Percentiles rank a stretch among this genome's conserved stretches.
These are phyloP conservation scores for Yamadazyma songkhlaensis DNA, from an alignment of 1,139 yeast genomes.

Conservation along the genomic window DNA sequence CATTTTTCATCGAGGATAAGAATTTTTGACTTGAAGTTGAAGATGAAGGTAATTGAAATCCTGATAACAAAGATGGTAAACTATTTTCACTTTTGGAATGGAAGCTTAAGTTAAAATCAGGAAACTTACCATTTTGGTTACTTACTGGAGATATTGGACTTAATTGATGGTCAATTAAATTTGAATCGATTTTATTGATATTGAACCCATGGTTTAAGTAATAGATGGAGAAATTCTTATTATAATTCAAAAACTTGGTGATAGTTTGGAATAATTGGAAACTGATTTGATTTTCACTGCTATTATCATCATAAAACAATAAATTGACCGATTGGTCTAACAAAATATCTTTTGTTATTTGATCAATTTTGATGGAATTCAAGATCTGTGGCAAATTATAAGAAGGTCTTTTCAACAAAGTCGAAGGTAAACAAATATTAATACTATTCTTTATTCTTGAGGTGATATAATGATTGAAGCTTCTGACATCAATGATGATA, in stretches of 20 bases:
- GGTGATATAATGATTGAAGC: conserved; percentile 31
- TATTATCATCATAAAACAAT: conserved; percentile 50
- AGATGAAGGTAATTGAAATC: conserved; percentile 37
- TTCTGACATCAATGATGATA: conserved; percentile 36
- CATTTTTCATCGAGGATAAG: conserved; percentile 27
- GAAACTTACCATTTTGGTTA: neutral
- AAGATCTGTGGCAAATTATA: conserved; percentile 29
- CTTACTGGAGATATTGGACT: conserved; percentile 8
- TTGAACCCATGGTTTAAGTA: conserved; percentile 40
- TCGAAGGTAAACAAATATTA: conserved; percentile 42
- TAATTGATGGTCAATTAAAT: conserved; percentile 11
- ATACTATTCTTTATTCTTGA: conserved; percentile 28
- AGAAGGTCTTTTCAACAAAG: conserved; percentile 36
- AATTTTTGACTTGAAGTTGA: conserved; percentile 30
- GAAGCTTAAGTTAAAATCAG: neutral
- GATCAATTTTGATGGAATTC: conserved; percentile 25
- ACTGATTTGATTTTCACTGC: conserved; percentile 26
- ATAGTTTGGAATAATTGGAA: conserved; percentile 41
- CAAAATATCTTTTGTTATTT: conserved; percentile 16
- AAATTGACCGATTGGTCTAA: conserved; percentile 20
- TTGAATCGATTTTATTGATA: conserved; percentile 5
- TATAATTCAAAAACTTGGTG: conserved; percentile 31
- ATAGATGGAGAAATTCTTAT: conserved; percentile 25
- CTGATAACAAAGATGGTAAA: conserved; percentile 19
- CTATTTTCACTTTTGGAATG: neutral